Percentiles rank a stretch among this genome's conserved stretches.
Evolutionary conservation across 2,329 filamentous ascomycete species (phyloP).

Genomic region (Pestalotiopsis sp.): DNA sequence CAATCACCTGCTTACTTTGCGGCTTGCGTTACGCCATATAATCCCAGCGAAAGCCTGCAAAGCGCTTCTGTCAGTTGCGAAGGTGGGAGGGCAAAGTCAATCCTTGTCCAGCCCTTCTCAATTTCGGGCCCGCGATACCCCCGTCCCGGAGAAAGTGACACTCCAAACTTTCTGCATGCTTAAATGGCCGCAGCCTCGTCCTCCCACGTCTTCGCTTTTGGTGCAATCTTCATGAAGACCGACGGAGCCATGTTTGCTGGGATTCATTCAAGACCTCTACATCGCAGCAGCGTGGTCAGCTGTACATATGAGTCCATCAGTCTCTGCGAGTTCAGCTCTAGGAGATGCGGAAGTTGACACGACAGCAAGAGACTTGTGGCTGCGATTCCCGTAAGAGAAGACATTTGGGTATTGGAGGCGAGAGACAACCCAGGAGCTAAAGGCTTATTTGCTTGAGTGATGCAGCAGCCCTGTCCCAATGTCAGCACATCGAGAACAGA

Average conservation of each 20-base stretch:
- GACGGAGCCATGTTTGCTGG: not conserved
- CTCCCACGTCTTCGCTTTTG: not conserved
- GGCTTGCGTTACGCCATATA: not conserved
- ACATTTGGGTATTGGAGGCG: not conserved
- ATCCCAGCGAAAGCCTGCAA: not conserved
- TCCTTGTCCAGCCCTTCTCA: constrained; percentile 17
- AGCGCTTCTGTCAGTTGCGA: not conserved
- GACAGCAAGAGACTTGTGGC: not conserved
- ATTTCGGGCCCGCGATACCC: constrained; percentile 15
- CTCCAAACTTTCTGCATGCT: too few species aligned
- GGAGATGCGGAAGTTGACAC: not conserved
- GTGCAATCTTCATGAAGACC: not conserved
- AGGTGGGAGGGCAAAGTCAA: constrained; percentile 14
- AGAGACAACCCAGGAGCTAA: not conserved
- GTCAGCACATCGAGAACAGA: not conserved
- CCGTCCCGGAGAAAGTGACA: too few species aligned
- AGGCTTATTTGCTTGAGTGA: not conserved
- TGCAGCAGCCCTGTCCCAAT: not conserved
- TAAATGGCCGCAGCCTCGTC: not conserved
- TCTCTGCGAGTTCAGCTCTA: not conserved
- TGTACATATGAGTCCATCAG: not conserved
- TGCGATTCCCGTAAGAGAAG: not conserved
- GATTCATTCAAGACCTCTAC: not conserved
- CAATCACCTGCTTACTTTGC: not conserved
- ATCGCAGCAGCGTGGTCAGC: not conserved